Percentiles rank a stretch among this genome's conserved stretches.
Conservation (phyloP, 768 basidiomycete genomes). For the Termitomyces sp. region DNA sequence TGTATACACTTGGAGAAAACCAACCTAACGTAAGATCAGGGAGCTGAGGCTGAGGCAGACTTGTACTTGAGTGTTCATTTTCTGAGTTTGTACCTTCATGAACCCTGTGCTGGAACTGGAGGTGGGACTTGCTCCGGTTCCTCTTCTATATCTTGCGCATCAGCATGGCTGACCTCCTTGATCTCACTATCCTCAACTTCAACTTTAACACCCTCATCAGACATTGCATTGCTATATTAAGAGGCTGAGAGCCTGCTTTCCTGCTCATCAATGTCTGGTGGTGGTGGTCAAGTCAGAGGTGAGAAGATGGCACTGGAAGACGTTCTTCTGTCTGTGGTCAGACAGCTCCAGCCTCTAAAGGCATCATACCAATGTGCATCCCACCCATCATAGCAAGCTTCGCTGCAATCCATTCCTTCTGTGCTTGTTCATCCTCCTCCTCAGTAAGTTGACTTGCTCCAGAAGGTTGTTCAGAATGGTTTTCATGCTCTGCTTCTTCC, state of each 20-base stretch:
- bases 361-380: slow-evolving; percentile 56
- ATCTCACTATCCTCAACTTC: slow-evolving; percentile 73
- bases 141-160: slow-evolving; percentile 30
- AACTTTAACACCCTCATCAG: slow-evolving; percentile 60
- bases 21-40: slow-evolving; percentile 52
- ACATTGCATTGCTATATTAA: slow-evolving; percentile 32
- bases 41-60: slow-evolving; percentile 41
- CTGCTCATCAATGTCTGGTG: slow-evolving; percentile 28
- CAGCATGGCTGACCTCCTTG: slow-evolving; percentile 63
- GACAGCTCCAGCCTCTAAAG: slow-evolving; percentile 29
- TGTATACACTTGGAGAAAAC: slow-evolving; percentile 16
- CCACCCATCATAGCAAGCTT: slow-evolving; percentile 55
- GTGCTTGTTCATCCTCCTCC: slow-evolving; percentile 61
- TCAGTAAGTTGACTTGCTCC: slow-evolving; percentile 37
- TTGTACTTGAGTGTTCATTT: slow-evolving; percentile 19
- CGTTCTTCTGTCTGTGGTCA: slow-evolving; percentile 26
- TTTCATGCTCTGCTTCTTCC: slow-evolving; percentile 21
- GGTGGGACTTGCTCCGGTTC: slow-evolving; percentile 49
- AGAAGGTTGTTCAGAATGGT: slow-evolving; percentile 11
- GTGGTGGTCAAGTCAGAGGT: slow-evolving; percentile 15
- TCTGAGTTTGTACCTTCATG: slow-evolving; percentile 18
- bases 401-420: slow-evolving; percentile 49
- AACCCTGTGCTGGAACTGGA: slow-evolving; percentile 47
- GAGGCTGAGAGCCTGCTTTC: slow-evolving; percentile 29
- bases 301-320: slow-evolving; percentile 10